phyloP scores from a whole-genome alignment of 2,329 filamentous ascomycete species.

The Fusarium luffae region DNA sequence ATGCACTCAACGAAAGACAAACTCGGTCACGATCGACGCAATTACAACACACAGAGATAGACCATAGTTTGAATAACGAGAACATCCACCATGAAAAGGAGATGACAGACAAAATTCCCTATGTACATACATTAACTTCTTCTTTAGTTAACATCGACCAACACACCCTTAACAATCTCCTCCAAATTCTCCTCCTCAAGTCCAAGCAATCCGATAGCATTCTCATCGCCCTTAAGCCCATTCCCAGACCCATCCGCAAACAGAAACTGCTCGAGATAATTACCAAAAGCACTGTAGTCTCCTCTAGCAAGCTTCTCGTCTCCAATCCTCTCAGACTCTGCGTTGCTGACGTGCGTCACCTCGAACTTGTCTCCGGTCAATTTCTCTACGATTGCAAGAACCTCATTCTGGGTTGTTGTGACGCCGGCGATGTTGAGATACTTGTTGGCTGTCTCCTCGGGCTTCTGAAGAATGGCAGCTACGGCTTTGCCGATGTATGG shows the following conservation, averaged over 20 bases:
- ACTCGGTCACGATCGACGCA: too few species aligned
- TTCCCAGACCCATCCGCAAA: conserved; percentile 8
- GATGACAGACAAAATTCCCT: accelerated
- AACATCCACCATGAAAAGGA: too few species aligned
- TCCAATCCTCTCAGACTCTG: conserved; percentile 1
- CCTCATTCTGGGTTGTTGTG: conserved; percentile 7
- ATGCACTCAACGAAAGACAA: too few species aligned
- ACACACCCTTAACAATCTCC: neutral
- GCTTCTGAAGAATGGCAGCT: neutral
- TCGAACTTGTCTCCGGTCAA: conserved; percentile 12
- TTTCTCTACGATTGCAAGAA: neutral
- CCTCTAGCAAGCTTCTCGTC: conserved; percentile 10
- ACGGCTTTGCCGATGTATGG: neutral
- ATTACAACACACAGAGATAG: too few species aligned
- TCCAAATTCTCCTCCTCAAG: conserved; percentile 2
- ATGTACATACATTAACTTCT: too few species aligned
- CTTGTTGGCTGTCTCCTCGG: neutral
- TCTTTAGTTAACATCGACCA: too few species aligned
- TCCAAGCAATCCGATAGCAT: neutral
- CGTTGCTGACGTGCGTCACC: neutral
- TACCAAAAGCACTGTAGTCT: conserved; percentile 17
- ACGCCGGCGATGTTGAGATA: conserved; percentile 14
- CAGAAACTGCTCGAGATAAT: conserved; percentile 13
- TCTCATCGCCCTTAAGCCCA: neutral
- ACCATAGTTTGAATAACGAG: too few species aligned